Evolutionary conservation across 1,284 basidiomycete genomes (phyloP).

Genomic region (Malassezia cuniculi): DNA sequence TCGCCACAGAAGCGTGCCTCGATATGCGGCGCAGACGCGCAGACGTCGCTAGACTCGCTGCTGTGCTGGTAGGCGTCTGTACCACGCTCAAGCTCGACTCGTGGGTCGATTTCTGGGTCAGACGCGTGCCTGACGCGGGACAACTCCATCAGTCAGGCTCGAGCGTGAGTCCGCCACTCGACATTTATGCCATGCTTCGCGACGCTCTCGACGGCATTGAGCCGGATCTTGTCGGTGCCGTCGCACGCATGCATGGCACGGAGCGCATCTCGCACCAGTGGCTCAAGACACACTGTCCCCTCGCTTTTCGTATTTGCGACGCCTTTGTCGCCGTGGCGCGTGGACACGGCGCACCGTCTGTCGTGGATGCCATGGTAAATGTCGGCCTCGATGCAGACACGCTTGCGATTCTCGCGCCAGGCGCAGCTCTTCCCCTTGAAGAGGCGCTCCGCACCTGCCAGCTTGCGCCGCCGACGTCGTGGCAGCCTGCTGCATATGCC

Average conservation of each 20-base stretch:
- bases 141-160: background rate
- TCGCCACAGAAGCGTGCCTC: slow-evolving; percentile 21
- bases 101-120: slow-evolving; percentile 13
- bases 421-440: slow-evolving; percentile 62
- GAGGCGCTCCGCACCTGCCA: slow-evolving; percentile 74
- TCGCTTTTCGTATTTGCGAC: no score
- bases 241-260: no score
- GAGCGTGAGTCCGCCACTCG: background rate
- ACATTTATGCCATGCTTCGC: slow-evolving; percentile 7
- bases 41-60: slow-evolving; percentile 9
- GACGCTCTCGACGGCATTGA: no score
- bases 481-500: slow-evolving; percentile 59
- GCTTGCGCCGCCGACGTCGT: slow-evolving; percentile 59
- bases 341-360: slow-evolving; percentile 34
- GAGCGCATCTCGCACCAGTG: no score
- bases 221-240: no score
- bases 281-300: no score
- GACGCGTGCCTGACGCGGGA: background rate
- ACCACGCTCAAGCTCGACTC: background rate
- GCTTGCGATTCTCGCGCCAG: slow-evolving; percentile 53
- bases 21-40: slow-evolving; percentile 8
- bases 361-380: slow-evolving; percentile 55
- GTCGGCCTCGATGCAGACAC: slow-evolving; percentile 50
- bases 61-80: slow-evolving; percentile 4
- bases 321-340: background rate